Evolutionary conservation across 495 filamentous ascomycete species (phyloP).

Genomic region (Penicillium silybi): DNA sequence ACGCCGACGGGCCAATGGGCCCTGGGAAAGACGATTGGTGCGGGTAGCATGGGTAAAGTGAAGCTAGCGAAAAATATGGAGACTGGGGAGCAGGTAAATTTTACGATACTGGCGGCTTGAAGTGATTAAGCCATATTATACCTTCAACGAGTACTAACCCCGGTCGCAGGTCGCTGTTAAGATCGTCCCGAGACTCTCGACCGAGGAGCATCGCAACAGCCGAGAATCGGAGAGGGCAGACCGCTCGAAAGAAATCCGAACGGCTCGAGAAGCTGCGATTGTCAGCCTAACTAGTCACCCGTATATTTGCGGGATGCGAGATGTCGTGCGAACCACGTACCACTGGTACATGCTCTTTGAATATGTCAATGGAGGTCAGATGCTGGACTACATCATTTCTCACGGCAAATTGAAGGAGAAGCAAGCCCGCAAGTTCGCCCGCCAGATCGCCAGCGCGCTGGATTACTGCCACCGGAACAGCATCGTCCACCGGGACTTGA

Average conservation of each 20-base stretch:
- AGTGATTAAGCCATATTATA: neutral
- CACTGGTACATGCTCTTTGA: slow-evolving; percentile 99
- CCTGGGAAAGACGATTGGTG: slow-evolving; percentile 94
- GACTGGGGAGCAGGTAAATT: slow-evolving; percentile 71
- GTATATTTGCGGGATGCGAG: slow-evolving; percentile 94
- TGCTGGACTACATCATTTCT: slow-evolving; percentile 99
- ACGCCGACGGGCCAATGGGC: slow-evolving; percentile 85
- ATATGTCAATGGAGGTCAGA: slow-evolving; percentile 98
- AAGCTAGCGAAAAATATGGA: slow-evolving; percentile 81
- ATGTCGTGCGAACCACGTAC: slow-evolving; percentile 91
- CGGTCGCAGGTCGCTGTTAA: slow-evolving; percentile 81
- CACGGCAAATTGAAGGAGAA: slow-evolving; percentile 98
- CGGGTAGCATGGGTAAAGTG: slow-evolving; percentile 96
- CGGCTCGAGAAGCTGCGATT: slow-evolving; percentile 93
- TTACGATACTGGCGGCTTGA: neutral
- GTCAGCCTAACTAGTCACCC: slow-evolving; percentile 93
- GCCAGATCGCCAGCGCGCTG: slow-evolving; percentile 96
- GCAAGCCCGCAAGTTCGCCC: slow-evolving; percentile 93
- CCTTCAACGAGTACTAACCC: slow-evolving; percentile 4
- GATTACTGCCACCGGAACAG: slow-evolving; percentile 99
- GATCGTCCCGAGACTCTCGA: slow-evolving; percentile 89
- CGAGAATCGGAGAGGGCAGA: slow-evolving; percentile 84
- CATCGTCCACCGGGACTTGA: slow-evolving; percentile 95
- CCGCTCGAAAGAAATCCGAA: slow-evolving; percentile 94
- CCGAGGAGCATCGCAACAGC: slow-evolving; percentile 75